These are phyloP conservation scores for Pinus albicaulis DNA, from an alignment of 75 land plant species.

Conservation along the genomic window DNA sequence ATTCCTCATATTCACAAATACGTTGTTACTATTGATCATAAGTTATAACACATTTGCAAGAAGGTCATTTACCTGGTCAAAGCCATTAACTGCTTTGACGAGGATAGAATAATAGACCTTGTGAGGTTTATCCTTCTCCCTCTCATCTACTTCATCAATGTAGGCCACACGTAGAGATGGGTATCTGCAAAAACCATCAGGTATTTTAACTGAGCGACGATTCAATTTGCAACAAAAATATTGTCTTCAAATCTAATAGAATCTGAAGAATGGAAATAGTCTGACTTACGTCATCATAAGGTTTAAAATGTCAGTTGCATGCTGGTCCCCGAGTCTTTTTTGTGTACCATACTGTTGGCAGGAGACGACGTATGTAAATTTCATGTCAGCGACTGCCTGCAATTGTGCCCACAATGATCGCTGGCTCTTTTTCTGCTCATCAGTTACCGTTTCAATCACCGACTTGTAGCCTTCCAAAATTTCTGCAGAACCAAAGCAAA, in stretches of 20 bases:
- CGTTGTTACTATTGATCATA: too few relatives aligned
- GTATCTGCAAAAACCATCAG: slow-evolving; percentile 42
- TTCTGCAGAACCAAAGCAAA: neutral
- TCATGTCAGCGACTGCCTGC: slow-evolving; percentile 90
- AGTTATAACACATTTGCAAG: too few relatives aligned
- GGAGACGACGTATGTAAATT: slow-evolving; percentile 86
- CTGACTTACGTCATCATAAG: slow-evolving; percentile 68
- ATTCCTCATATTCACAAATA: too few relatives aligned
- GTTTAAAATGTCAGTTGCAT: slow-evolving; percentile 70
- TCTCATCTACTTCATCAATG: slow-evolving; percentile 83
- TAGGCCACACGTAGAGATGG: slow-evolving; percentile 93
- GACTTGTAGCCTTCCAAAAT: slow-evolving; percentile 7
- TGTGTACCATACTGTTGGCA: slow-evolving; percentile 83
- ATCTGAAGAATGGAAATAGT: neutral
- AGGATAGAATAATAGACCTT: slow-evolving; percentile 91
- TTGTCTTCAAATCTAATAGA: neutral
- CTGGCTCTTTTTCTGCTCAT: slow-evolving; percentile 23
- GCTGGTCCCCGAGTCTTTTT: slow-evolving; percentile 52
- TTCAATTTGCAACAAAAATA: neutral
- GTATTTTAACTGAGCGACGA: neutral
- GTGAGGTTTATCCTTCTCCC: slow-evolving; percentile 55
- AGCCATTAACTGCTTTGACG: slow-evolving; percentile 79
- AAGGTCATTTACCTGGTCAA: slow-evolving; percentile 72
- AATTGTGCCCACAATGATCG: slow-evolving; percentile 70
- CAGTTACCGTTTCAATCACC: neutral